Evolutionary conservation across 495 filamentous ascomycete genomes (phyloP), one percentile per base, ranked within the genome.

Genomic region (Aspergillus nanangensis): DNA sequence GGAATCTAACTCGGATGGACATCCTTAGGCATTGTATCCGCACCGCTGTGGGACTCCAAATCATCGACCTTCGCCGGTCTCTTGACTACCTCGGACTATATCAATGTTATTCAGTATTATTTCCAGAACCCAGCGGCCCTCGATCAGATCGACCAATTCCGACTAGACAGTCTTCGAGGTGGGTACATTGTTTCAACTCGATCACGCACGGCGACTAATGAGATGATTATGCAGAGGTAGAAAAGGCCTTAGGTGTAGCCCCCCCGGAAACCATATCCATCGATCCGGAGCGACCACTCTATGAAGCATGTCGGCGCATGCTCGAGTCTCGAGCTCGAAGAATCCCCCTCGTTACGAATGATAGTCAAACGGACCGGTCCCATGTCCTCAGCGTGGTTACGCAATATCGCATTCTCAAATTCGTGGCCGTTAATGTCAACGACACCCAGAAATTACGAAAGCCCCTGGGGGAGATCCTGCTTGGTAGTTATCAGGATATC

Each of bases 91-190:
- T 93, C 89, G 50, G 93, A 99, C 65, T 99, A 93, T 65, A 74
- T 99, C 73, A 99, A 99, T 62, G 86, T 99, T 44, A 94, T 99
- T 42, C 94, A 97, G 68, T 99, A 97, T 66, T 97, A 97, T 72
- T 97, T 93, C 82, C 92, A 97, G 69, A 95, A 92, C 56, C 94
- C 94, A 13, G 88, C 92, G 35, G 84, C 88, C 10, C 76, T 99
- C 43, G 81, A 83, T 45, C 78, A 90, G 58, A 85, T 97, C 58
- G 93, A 97, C 58, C 86, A 95, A 60, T 97, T 99, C 67, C 87
- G 88, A 25, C 71, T 99, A 39, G 90, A 88, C 71, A 95, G 88
- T 58, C 81, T 99, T 40, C 78, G 91, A 77, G 90, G 91, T 96
- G 47, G 35, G 66, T 55, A 7, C 5, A 20, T 20, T 31, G 18